Base-by-base conservation (phyloP, 2,329 filamentous ascomycete genomes). In the Colletotrichum theobromicola region DNA sequence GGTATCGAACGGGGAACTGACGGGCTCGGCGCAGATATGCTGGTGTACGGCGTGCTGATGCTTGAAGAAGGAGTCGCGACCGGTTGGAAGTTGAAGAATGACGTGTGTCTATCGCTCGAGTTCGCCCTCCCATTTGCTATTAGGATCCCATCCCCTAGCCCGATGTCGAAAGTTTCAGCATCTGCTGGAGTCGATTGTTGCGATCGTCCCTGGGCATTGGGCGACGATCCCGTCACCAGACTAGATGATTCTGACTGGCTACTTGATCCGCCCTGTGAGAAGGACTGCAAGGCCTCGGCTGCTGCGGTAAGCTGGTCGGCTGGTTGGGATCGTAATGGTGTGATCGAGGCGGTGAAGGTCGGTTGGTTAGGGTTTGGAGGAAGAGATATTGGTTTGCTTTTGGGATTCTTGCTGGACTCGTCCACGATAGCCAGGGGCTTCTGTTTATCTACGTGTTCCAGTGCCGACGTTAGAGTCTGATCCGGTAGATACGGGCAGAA, bases 1-100 rank as follows among this genome's bases (percentile, higher is more conserved):
- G 67, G 67, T 35, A 65, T 57, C 13, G 67, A 65, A 6, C 34
- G 34, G 10, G 46, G 67, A 4, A 70, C 30, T 26, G 67, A 65
- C n/a, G 67, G 60, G 18, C 60, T 65, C 3, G 46, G 10, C 9
- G 46, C 60, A 18, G 60, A 57, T 24, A 30, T 37, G 12, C 55
- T 24, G 21, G 60, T 30, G 18, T 64, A 42, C 8, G 67, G 67
- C 5, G 46, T 57, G 6, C 34, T 61, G 16, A 64, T 30, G 5
- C 46, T n/a, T 1, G 67, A 34, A 2, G 16, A 63, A 16, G 57
- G 67, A 1, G 58, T 70, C 2, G 58, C 37, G 28, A 24, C 66
- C 16, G 24, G 21, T 30, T 60, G 65, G 8, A 35, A 60, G 32
- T 30, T 60, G 21, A 26, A 18, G 30, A 42, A 67, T 28, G 32